phyloP scores from a whole-genome alignment of 2,329 filamentous ascomycete genomes.

The Phoma herbarum region DNA sequence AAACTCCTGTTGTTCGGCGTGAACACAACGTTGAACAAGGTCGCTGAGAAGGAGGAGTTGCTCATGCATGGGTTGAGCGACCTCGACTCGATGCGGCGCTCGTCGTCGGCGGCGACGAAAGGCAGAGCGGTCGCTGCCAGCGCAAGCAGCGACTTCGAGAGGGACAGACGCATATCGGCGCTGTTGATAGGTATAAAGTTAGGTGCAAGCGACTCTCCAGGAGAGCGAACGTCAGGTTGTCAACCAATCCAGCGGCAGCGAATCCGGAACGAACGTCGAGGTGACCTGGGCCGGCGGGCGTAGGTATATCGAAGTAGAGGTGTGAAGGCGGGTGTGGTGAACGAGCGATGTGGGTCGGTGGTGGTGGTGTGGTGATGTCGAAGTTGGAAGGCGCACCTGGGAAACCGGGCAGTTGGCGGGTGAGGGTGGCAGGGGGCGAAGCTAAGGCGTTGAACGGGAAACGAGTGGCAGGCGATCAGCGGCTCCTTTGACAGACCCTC shows the following conservation, averaged over 20 bases:
- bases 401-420: constrained; percentile 44
- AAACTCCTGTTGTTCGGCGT: constrained; percentile 78
- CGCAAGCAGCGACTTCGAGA: constrained; percentile 45
- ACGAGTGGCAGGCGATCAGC: constrained; percentile 46
- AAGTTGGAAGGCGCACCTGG: constrained; percentile 33
- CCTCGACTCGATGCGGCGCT: constrained; percentile 76
- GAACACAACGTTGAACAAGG: constrained; percentile 85
- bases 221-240: constrained; percentile 39
- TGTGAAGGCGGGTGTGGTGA: constrained; percentile 29
- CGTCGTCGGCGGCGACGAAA: constrained; percentile 66
- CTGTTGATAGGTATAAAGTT: constrained; percentile 24
- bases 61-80: constrained; percentile 86
- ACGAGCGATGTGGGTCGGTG: constrained; percentile 32
- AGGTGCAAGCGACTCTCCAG: constrained; percentile 28
- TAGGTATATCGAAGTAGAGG: constrained; percentile 14
- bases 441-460: constrained; percentile 33
- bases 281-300: constrained; percentile 9
- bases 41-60: constrained; percentile 87
- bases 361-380: constrained; percentile 28
- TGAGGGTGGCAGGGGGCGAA: constrained; percentile 37
- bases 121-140: constrained; percentile 53
- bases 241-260: constrained; percentile 49
- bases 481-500: constrained; percentile 25
- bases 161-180: constrained; percentile 47
- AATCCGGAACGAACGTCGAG: constrained; percentile 23